Percentiles rank a stretch among this genome's conserved stretches.
These are phyloP conservation scores for Heritiera fomes DNA, from an alignment of 345 rosid genomes.

Conservation along the genomic window DNA sequence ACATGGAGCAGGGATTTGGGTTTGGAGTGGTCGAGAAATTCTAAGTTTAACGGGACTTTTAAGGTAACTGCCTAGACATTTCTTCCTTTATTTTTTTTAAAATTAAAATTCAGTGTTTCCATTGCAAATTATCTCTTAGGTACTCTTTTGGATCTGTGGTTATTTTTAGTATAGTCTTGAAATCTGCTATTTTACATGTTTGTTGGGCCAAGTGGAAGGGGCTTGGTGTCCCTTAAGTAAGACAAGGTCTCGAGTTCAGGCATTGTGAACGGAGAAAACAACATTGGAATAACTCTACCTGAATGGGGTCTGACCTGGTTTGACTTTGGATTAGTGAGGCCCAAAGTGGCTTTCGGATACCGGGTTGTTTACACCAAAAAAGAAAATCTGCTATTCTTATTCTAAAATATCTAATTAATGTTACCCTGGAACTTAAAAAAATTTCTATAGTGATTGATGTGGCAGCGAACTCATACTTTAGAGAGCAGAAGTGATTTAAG, in stretches of 20 bases:
- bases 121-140: neutral
- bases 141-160: neutral
- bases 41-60: constrained; percentile 57
- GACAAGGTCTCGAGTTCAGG: too few species aligned
- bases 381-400: neutral
- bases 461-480: neutral
- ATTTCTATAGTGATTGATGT: neutral
- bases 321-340: too few species aligned
- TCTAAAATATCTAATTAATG: neutral
- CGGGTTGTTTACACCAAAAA: too few species aligned
- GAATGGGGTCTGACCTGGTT: too few species aligned
- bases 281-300: too few species aligned
- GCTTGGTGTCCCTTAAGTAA: too few species aligned
- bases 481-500: neutral
- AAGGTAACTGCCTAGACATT: constrained; percentile 48
- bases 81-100: neutral
- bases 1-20: constrained; percentile 64
- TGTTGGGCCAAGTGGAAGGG: too few species aligned
- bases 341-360: too few species aligned
- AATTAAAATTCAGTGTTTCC: neutral
- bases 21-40: constrained; percentile 78
- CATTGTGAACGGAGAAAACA: too few species aligned
- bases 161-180: neutral
- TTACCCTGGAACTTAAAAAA: constrained; percentile 2
- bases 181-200: neutral